Percentiles rank a stretch among this genome's conserved stretches.
Evolutionary conservation across 345 rosid genomes (phyloP).

Genomic region (Pistacia integerrima): DNA sequence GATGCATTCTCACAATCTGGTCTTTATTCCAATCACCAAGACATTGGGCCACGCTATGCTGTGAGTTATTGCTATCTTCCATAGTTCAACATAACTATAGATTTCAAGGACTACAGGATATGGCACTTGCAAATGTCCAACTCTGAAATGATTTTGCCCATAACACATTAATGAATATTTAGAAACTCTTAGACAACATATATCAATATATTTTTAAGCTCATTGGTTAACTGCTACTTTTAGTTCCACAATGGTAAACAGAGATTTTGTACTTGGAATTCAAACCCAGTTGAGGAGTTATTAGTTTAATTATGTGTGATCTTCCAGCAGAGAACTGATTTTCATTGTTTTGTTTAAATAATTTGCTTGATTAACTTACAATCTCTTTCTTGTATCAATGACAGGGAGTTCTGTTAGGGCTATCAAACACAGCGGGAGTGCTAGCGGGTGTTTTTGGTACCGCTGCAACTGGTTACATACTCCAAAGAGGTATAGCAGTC

Average conservation of each 20-base stretch:
- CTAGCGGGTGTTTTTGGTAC: constrained; percentile 97
- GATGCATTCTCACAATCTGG: constrained; percentile 99
- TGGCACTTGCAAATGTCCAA: not conserved
- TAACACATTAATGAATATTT: not conserved
- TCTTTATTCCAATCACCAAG: constrained; percentile 97
- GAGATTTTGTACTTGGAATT: not conserved
- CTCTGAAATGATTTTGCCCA: not conserved
- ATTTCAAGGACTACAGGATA: not conserved
- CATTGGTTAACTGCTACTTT: not conserved
- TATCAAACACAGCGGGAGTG: constrained; percentile 94
- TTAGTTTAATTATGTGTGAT: not conserved
- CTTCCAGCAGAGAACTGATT: not conserved
- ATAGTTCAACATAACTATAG: not conserved
- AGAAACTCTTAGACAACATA: not conserved
- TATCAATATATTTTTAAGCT: not conserved
- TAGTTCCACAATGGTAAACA: not conserved
- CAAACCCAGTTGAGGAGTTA: not conserved
- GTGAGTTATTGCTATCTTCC: constrained; percentile 46
- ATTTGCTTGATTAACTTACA: not conserved
- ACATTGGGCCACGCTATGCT: constrained; percentile 93
- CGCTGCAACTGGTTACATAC: constrained; percentile 93
- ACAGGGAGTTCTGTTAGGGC: constrained; percentile 92
- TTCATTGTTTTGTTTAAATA: not conserved
- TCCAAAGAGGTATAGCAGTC: constrained; percentile 63
- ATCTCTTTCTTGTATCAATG: constrained; percentile 7